A percentile compares a stretch with the other conserved stretches of the same genome.
phyloP scores from a whole-genome alignment of 228 moss, liverwort and hornwort species.

The Sphagnum fallax region DNA sequence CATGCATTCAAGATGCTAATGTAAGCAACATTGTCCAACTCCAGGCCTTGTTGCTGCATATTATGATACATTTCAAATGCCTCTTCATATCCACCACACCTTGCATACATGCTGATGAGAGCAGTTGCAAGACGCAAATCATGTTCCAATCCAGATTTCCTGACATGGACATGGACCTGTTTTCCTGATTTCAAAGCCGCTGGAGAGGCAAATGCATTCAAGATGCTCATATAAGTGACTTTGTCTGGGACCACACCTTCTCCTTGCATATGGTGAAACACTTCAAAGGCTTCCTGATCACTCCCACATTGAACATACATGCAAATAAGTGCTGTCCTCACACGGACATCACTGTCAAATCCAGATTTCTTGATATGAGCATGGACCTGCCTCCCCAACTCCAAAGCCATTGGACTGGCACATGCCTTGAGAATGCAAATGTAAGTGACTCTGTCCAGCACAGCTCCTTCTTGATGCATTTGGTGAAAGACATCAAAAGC shows the following conservation, averaged over 20 bases:
- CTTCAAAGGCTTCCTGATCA: not conserved
- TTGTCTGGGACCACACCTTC: conserved; percentile 30
- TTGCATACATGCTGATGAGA: not conserved
- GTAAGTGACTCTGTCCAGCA: not conserved
- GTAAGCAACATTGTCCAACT: not conserved
- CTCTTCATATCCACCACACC: not conserved
- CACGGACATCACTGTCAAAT: conserved; percentile 4
- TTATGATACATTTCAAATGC: not conserved
- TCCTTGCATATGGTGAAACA: conserved; percentile 9
- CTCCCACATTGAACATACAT: conserved; percentile 5
- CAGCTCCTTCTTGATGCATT: conserved; percentile 2
- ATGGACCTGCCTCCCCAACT: not conserved
- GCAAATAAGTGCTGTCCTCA: not conserved
- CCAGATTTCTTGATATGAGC: conserved; percentile 1
- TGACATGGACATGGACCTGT: not conserved
- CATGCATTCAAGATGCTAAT: not conserved
- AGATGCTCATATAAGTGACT: conserved; percentile 16
- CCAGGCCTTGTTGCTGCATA: not conserved
- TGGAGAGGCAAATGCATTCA: not conserved
- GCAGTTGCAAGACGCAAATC: not conserved
- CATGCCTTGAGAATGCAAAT: not conserved
- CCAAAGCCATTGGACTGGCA: not conserved
- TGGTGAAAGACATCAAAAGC: not conserved
- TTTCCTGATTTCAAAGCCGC: not conserved
- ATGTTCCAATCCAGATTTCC: not conserved